phyloP scores from a whole-genome alignment of 139 green algal genomes.

The Coelastrella sp. region DNA sequence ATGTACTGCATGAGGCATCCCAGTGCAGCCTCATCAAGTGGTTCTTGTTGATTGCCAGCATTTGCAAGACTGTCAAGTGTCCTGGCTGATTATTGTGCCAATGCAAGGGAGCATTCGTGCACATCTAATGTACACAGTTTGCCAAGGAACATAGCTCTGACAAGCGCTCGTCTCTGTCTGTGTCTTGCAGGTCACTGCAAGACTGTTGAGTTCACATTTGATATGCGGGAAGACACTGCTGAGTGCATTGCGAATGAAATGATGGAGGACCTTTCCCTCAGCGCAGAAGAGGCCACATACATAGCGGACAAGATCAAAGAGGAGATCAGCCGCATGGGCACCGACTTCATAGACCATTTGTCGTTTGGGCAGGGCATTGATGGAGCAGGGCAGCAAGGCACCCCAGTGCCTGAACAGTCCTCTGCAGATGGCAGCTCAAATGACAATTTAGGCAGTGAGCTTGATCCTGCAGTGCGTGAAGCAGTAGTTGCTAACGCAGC shows the following conservation, averaged over 20 bases:
- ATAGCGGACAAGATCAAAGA: slow-evolving; percentile 73
- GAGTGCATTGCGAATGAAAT: slow-evolving; percentile 94
- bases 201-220: slow-evolving; percentile 97
- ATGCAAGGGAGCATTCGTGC: too few species aligned
- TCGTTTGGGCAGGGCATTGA: neutral
- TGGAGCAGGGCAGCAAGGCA: neutral
- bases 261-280: slow-evolving; percentile 92
- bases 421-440: neutral
- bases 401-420: neutral
- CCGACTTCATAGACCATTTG: neutral
- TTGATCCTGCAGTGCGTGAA: slow-evolving; percentile 14
- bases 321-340: slow-evolving; percentile 58
- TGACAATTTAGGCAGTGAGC: neutral
- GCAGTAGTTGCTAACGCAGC: slow-evolving; percentile 46
- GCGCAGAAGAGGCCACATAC: slow-evolving; percentile 72
- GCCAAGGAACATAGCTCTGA: neutral
- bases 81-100: too few species aligned
- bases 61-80: too few species aligned
- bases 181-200: slow-evolving; percentile 67
- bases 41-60: too few species aligned
- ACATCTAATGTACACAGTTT: neutral
- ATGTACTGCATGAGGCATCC: too few species aligned
- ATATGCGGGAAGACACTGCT: slow-evolving; percentile 86
- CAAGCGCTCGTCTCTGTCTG: neutral
- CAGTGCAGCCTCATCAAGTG: too few species aligned